These are phyloP conservation scores for Medakamo hakoo DNA, from an alignment of 139 green algal genomes.

Conservation along the genomic window DNA sequence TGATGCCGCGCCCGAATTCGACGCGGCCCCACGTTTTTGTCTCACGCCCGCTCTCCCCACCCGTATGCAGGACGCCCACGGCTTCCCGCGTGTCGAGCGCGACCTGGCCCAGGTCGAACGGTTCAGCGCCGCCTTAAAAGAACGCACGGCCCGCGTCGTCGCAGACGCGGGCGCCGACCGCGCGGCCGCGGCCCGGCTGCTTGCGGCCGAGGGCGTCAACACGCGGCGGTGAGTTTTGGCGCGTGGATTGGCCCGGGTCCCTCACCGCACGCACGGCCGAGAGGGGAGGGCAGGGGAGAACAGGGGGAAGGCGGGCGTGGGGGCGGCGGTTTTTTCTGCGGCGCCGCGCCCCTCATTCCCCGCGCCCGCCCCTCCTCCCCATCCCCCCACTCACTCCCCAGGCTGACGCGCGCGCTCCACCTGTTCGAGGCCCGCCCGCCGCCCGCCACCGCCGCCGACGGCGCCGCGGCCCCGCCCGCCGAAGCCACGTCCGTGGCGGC, in stretches of 20 bases:
- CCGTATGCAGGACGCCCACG: slow-evolving; percentile 36
- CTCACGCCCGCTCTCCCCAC: background rate
- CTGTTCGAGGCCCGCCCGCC: background rate
- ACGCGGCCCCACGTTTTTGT: background rate
- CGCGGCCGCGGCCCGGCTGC: slow-evolving; percentile 48
- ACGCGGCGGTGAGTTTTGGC: background rate
- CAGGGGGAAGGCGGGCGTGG: too few relatives aligned
- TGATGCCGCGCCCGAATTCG: background rate
- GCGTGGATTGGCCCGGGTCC: background rate
- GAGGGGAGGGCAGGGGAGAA: too few relatives aligned
- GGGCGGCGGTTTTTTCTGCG: too few relatives aligned
- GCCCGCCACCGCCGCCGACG: background rate
- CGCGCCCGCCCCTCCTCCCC: background rate
- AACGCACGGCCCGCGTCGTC: slow-evolving; percentile 17
- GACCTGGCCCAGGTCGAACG: slow-evolving; percentile 56
- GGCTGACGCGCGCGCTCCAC: background rate
- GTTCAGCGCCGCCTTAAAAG: slow-evolving; percentile 36
- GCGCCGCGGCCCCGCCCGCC: too few relatives aligned
- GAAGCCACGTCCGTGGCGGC: background rate
- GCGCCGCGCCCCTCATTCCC: background rate
- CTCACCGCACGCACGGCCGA: background rate
- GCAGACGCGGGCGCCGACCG: slow-evolving; percentile 33
- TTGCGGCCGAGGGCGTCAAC: slow-evolving; percentile 65
- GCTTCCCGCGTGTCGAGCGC: slow-evolving; percentile 51
- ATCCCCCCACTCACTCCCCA: background rate